Evolutionary conservation across 768 basidiomycete species (phyloP).

Genomic region (Fomitopsis pulvina): DNA sequence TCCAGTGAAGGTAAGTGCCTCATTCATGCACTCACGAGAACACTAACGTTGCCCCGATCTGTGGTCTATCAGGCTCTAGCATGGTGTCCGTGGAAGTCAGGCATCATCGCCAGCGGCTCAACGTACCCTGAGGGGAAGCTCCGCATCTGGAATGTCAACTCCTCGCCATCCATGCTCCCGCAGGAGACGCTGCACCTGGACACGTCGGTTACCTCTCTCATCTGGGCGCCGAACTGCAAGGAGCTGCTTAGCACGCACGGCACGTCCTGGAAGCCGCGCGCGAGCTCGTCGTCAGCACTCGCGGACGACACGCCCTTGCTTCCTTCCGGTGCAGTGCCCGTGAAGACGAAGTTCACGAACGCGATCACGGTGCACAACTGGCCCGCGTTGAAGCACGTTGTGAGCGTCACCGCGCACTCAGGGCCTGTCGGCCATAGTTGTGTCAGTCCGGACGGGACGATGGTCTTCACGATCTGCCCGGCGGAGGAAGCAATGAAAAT

Average conservation of each 20-base stretch:
- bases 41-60: not conserved
- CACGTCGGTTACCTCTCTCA: conserved; percentile 53
- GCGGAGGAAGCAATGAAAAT: conserved; percentile 65
- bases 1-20: conserved; percentile 33
- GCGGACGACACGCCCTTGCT: not conserved
- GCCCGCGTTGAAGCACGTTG: conserved; percentile 44
- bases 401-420: conserved; percentile 50
- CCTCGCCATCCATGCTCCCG: conserved; percentile 42
- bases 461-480: conserved; percentile 57
- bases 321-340: conserved; percentile 12
- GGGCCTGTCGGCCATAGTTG: conserved; percentile 54
- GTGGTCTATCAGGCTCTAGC: conserved; percentile 46
- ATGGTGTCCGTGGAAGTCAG: conserved; percentile 71
- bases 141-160: conserved; percentile 45
- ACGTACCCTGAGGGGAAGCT: conserved; percentile 55
- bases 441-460: conserved; percentile 55
- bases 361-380: conserved; percentile 46
- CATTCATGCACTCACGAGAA: not conserved
- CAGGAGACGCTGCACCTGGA: conserved; percentile 35
- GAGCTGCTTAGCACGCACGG: conserved; percentile 58
- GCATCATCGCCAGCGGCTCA: conserved; percentile 61
- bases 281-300: conserved; percentile 7
- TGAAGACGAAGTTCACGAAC: conserved; percentile 28
- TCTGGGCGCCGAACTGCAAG: conserved; percentile 53
- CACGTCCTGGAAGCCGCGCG: conserved; percentile 32